A percentile compares a stretch with the other conserved stretches of the same genome.
phyloP scores from a whole-genome alignment of 768 basidiomycete genomes.

The Mycena filopes region DNA sequence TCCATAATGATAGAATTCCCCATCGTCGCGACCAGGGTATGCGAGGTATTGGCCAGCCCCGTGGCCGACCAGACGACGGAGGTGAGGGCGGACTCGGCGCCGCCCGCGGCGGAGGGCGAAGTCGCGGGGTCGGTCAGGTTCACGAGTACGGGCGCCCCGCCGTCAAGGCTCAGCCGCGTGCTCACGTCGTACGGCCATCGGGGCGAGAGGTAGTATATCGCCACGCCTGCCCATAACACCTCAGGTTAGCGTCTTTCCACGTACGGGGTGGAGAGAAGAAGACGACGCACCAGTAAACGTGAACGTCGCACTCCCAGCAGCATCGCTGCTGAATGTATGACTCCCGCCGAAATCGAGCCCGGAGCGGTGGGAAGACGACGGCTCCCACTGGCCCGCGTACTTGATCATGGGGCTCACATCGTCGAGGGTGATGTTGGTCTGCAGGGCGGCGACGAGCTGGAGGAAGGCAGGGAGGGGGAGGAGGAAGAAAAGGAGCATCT shows the following conservation, averaged over 20 bases:
- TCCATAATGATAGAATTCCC: constrained; percentile 25
- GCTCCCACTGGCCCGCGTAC: constrained; percentile 22
- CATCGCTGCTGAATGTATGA: constrained; percentile 26
- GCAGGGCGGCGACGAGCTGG: constrained; percentile 13
- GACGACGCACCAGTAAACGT: constrained; percentile 22
- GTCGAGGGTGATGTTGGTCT: constrained; percentile 21
- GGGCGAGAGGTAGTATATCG: constrained; percentile 28
- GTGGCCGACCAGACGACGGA: constrained; percentile 22
- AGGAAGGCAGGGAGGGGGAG: constrained; percentile 10
- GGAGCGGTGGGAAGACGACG: constrained; percentile 15
- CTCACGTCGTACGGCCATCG: constrained; percentile 29
- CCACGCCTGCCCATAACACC: constrained; percentile 10
- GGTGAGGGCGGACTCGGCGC: constrained; percentile 4
- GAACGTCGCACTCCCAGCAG: constrained; percentile 17
- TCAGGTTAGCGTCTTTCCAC: not conserved
- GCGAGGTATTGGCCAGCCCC: constrained; percentile 13
- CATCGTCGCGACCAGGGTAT: constrained; percentile 20
- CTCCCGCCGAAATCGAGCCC: constrained; percentile 16
- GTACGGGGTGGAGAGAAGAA: no score
- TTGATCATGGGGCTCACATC: constrained; percentile 14
- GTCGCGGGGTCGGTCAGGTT: constrained; percentile 20
- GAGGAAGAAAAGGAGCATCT: constrained; percentile 16
- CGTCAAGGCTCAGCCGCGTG: constrained; percentile 22
- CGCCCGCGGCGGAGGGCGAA: constrained; percentile 8
- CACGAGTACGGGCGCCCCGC: constrained; percentile 5